These are phyloP conservation scores for Phalaenopsis hybrid DNA, from an alignment of 116 monocot genomes.

Conservation along the genomic window DNA sequence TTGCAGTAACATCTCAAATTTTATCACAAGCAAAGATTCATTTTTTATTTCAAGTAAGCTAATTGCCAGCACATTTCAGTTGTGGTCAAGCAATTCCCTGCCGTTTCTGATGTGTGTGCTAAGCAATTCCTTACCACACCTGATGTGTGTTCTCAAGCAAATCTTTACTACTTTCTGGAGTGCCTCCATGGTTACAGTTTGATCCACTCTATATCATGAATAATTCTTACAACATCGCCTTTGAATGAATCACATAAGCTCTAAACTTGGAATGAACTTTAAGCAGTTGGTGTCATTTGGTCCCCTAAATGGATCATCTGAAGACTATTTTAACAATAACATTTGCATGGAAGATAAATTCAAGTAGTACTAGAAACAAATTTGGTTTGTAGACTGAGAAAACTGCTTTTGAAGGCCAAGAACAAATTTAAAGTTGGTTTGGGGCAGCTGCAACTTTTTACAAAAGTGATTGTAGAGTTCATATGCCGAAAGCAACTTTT, in stretches of 20 bases:
- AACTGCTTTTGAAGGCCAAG: too few relatives aligned
- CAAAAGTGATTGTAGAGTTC: too few relatives aligned
- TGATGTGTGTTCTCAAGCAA: background rate
- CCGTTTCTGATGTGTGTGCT: background rate
- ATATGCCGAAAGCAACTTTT: too few relatives aligned
- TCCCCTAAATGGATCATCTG: background rate
- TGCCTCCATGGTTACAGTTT: background rate
- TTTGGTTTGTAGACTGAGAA: too few relatives aligned
- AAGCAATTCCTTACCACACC: background rate
- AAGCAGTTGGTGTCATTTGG: background rate
- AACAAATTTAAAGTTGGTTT: too few relatives aligned
- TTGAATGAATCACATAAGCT: background rate
- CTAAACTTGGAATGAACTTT: background rate
- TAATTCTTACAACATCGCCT: background rate
- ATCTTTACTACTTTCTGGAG: background rate
- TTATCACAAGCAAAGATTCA: background rate
- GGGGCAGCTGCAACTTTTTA: too few relatives aligned
- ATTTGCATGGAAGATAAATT: background rate
- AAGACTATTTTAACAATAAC: background rate
- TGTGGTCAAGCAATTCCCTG: background rate
- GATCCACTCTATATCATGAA: background rate
- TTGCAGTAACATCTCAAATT: background rate
- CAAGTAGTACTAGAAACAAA: background rate
- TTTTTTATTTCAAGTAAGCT: background rate
- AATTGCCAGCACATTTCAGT: background rate